These are phyloP conservation scores for Akebia trifoliata DNA, from an alignment of 164 flowering plant species.

Conservation along the genomic window DNA sequence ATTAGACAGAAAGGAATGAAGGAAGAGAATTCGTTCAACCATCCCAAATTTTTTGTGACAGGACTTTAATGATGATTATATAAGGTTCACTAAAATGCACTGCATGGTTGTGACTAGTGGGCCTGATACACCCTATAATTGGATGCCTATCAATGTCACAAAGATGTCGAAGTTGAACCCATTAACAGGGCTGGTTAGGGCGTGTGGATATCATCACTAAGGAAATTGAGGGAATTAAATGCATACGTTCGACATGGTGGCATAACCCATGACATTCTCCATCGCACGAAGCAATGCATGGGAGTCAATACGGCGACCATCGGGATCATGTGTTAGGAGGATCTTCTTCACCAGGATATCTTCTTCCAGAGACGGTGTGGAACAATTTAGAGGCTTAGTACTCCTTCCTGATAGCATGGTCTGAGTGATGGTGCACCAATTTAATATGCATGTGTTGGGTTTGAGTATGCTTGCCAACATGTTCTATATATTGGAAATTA, in stretches of 20 bases:
- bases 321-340: conserved; percentile 55
- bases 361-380: conserved; percentile 15
- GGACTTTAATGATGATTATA: too few species aligned
- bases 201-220: too few species aligned
- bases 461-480: background rate
- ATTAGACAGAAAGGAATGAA: too few species aligned
- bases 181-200: too few species aligned
- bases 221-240: background rate
- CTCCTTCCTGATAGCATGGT: conserved; percentile 22
- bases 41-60: too few species aligned
- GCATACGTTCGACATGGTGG: conserved; percentile 26
- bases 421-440: background rate
- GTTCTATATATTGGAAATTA: background rate
- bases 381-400: background rate
- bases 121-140: too few species aligned
- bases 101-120: too few species aligned
- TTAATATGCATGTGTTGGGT: background rate
- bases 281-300: conserved; percentile 35
- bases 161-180: too few species aligned
- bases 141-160: too few species aligned
- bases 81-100: too few species aligned
- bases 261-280: conserved; percentile 35
- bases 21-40: too few species aligned
- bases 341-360: conserved; percentile 36
- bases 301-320: conserved; percentile 46